Evolutionary conservation across 73 alveolate species (phyloP), one percentile per base, ranked within the genome.

Genomic region (Effrenium voratum): DNA sequence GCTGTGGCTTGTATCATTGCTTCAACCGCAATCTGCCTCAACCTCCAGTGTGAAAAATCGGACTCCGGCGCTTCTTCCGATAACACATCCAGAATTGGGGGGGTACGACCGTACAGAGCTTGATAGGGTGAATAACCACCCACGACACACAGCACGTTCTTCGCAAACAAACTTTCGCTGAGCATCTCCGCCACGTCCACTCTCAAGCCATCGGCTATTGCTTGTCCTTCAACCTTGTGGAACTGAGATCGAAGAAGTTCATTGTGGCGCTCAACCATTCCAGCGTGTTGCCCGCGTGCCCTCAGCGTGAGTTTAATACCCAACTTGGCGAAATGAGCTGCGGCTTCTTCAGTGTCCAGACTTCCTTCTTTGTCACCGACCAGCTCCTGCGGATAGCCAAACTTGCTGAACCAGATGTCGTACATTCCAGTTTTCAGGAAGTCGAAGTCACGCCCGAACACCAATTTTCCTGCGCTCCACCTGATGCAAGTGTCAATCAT

Each of bases 291-390:
- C 19, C 75, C 75, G 34, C 28, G 43, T 10, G 88, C 88, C 63
- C 40, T 77, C 41, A 44, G 63, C 5, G 16, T 6, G 19, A 77
- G 63, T 22, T 77, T 41, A 4, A 77, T 32, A 0, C 36, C 88
- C 12, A 22, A 36, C 3, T 36, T 32, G 44, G 26, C 36, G 40
- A 77, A 44, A 22, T 22, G 30, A 0, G 55, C 63, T 38, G 88
- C 88, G 16, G 66, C 41, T 8, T 22, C 63, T 13, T 43, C 40
- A 38, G 63, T 34, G 38, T 32, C 3, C 32, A 70, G 38, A 2
- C 90, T 88, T 32, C 98, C 87, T 44, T 90, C 98, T 34, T 90
- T 76, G 57, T 90, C 98, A 10, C 46, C 45, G 40, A 90, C 80
- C 12, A 90, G 5, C 0, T 1, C 68, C 0, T 22, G 5, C n/a